phyloP scores from a whole-genome alignment of 441 rosid genomes.

The Cnidoscolus chayamansa region DNA sequence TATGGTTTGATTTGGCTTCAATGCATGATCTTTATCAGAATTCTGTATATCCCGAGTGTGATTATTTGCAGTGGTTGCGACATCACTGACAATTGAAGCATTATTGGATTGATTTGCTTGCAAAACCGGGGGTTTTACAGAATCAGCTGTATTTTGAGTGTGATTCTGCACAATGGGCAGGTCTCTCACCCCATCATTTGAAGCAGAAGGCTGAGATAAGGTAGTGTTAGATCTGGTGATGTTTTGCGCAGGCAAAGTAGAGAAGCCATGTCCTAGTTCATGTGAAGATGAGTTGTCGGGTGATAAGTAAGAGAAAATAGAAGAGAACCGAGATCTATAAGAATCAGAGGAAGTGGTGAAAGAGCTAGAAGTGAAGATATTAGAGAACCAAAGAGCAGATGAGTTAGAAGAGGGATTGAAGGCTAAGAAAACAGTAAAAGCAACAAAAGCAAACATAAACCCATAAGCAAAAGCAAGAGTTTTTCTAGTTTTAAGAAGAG shows the following conservation, averaged over 20 bases:
- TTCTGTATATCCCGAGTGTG: conserved; percentile 21
- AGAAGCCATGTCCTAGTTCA: no score
- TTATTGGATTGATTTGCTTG: conserved; percentile 25
- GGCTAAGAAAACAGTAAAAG: conserved; percentile 60
- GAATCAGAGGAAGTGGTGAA: conserved; percentile 30
- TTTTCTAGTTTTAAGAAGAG: conserved; percentile 45
- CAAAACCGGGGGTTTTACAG: conserved; percentile 16
- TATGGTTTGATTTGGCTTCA: conserved; percentile 26
- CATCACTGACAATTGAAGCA: conserved; percentile 20
- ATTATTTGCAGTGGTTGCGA: conserved; percentile 25
- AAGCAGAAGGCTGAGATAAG: conserved; percentile 7
- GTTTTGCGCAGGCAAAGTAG: conserved; percentile 15
- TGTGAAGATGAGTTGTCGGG: conserved; percentile 24
- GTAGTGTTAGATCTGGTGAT: conserved; percentile 32
- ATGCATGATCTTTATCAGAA: conserved; percentile 7
- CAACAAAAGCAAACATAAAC: conserved; percentile 59
- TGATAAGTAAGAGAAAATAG: conserved; percentile 42
- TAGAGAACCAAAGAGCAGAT: conserved; percentile 61
- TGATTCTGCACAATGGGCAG: conserved; percentile 26
- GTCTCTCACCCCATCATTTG: conserved; percentile 4
- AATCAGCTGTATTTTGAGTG: conserved; percentile 5
- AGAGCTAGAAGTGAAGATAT: conserved; percentile 41
- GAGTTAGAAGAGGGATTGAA: conserved; percentile 61
- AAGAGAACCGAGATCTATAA: conserved; percentile 55
- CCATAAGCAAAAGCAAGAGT: conserved; percentile 56